These are phyloP conservation scores for Tagetes erecta DNA, from an alignment of 129 eudicot species.

Conservation along the genomic window DNA sequence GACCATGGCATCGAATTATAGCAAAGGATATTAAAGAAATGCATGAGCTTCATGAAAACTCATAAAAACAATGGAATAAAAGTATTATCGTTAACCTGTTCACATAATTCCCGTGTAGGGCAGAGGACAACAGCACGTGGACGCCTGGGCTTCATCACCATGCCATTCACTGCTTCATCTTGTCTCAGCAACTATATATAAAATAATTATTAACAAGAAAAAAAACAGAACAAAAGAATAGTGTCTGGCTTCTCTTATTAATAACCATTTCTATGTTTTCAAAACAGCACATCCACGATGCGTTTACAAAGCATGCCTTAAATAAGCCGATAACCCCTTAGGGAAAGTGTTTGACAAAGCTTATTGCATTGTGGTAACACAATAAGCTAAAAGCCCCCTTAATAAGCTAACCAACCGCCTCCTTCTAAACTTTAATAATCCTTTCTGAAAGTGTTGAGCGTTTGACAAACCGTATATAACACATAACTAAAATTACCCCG, in stretches of 20 bases:
- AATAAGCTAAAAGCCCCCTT: neutral
- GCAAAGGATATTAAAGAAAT: neutral
- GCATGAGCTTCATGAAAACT: neutral
- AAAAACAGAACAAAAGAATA: neutral
- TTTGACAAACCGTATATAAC: neutral
- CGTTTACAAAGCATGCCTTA: neutral
- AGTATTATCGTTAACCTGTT: slow-evolving; percentile 59
- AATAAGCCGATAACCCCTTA: neutral
- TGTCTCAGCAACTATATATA: slow-evolving; percentile 57
- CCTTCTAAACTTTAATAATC: neutral
- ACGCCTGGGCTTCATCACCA: slow-evolving; percentile 88
- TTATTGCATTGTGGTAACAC: neutral
- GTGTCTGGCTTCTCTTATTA: neutral
- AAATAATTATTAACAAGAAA: neutral
- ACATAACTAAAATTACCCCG: neutral
- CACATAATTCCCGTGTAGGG: slow-evolving; percentile 96
- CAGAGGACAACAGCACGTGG: slow-evolving; percentile 90
- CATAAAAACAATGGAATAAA: neutral
- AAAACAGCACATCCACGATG: neutral
- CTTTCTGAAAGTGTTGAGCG: neutral
- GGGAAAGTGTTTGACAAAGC: neutral
- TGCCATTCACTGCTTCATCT: slow-evolving; percentile 75
- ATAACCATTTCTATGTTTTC: neutral
- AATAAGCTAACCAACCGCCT: neutral
- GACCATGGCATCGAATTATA: neutral